A percentile compares a stretch with the other conserved stretches of the same genome.
Evolutionary conservation across 176 grass and related monocot genomes (phyloP).

Genomic region (Triticum urartu): DNA sequence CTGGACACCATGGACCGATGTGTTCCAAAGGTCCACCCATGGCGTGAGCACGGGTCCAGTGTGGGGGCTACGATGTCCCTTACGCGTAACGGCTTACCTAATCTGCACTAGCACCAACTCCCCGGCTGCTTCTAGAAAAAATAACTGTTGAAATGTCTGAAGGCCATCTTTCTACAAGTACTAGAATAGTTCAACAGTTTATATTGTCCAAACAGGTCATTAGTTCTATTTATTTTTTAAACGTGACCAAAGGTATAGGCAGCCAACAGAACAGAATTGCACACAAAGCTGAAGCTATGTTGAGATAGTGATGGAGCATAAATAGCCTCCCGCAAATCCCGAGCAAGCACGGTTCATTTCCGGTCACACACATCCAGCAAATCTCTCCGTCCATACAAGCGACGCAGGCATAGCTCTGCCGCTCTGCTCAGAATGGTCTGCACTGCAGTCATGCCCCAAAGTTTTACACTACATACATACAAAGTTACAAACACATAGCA

Average conservation of each 20-base stretch:
- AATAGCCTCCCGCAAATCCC: background rate
- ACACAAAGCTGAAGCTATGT: background rate
- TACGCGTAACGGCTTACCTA: constrained; percentile 25
- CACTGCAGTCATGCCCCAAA: background rate
- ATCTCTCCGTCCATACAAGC: background rate
- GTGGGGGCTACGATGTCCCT: background rate
- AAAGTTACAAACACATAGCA: too few relatives aligned
- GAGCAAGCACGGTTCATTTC: background rate
- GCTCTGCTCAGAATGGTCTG: background rate
- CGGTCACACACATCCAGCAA: background rate
- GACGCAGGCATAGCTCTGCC: background rate
- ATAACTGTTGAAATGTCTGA: background rate
- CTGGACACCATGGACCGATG: too few relatives aligned
- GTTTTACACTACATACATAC: background rate
- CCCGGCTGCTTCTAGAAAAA: background rate
- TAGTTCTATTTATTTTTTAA: too few relatives aligned
- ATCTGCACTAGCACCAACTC: background rate
- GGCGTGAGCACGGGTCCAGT: background rate
- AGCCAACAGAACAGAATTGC: background rate
- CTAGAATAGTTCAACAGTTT: too few relatives aligned
- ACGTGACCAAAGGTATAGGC: background rate
- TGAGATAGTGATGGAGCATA: background rate
- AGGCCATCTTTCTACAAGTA: background rate
- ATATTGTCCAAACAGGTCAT: too few relatives aligned
- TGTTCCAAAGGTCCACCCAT: too few relatives aligned